These are phyloP conservation scores for Lablab purpureus DNA, from an alignment of 306 rosid genomes.

Conservation along the genomic window DNA sequence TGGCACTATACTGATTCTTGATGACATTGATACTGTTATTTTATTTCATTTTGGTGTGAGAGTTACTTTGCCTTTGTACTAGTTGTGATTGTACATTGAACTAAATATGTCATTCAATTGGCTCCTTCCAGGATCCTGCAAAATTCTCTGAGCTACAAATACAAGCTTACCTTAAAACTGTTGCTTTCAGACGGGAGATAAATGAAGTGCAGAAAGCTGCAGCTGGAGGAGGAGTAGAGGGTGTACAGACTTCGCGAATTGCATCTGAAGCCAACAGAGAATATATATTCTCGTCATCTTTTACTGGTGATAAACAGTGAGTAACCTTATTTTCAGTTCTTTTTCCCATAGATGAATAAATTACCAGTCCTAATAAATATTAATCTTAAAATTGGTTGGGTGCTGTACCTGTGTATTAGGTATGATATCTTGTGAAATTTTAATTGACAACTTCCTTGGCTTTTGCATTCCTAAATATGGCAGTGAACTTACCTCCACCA, in stretches of 20 bases:
- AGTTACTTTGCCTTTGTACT: conserved; percentile 30
- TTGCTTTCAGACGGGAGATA: conserved; percentile 96
- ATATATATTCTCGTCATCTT: conserved; percentile 89
- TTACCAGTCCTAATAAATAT: conserved; percentile 11
- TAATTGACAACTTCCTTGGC: conserved; percentile 29
- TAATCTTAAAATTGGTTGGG: conserved; percentile 6
- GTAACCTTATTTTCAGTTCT: conserved; percentile 45
- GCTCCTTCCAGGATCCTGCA: conserved; percentile 76
- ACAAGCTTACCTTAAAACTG: conserved; percentile 94
- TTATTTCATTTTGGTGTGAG: conserved; percentile 7
- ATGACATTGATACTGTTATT: conserved; percentile 26
- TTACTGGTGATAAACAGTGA: conserved; percentile 92
- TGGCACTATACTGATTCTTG: conserved; percentile 6
- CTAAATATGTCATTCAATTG: conserved; percentile 43
- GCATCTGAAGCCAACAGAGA: conserved; percentile 97
- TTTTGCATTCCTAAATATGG: conserved; percentile 44
- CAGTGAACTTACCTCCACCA: conserved; percentile 74
- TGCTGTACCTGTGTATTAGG: conserved; percentile 24
- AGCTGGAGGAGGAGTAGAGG: conserved; percentile 79
- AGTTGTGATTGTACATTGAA: background rate
- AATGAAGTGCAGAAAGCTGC: conserved; percentile 91
- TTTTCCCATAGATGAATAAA: conserved; percentile 21
- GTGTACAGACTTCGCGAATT: conserved; percentile 87
- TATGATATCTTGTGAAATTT: conserved; percentile 32
- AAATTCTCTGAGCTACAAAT: conserved; percentile 97